Evolutionary conservation across 352 stramenopile species (phyloP).

Genomic region (Pythium grandisporangium): DNA sequence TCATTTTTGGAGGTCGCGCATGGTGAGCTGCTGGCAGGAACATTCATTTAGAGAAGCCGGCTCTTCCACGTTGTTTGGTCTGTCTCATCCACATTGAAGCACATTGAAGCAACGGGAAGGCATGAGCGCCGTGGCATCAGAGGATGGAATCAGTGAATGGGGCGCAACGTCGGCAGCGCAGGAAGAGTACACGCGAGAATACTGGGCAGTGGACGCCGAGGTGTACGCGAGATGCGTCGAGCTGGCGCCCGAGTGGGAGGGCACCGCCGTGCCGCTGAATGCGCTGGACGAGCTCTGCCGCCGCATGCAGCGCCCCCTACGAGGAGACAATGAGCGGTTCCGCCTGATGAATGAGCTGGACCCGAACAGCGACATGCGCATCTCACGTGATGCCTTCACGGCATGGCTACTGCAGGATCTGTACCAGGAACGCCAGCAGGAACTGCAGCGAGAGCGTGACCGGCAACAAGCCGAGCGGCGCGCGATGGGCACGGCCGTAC

Average conservation of each 20-base stretch:
- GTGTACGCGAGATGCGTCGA: conserved; percentile 21
- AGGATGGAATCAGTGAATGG: no score
- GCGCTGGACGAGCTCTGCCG: conserved; percentile 42
- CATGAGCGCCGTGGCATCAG: no score
- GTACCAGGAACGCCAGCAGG: conserved; percentile 14
- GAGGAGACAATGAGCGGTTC: conserved; percentile 30
- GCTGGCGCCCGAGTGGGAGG: conserved; percentile 20
- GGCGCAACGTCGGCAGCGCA: no score
- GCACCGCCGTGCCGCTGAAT: conserved; percentile 21
- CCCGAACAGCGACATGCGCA: conserved; percentile 44
- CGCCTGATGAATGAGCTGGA: conserved; percentile 46
- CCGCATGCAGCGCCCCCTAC: conserved; percentile 23
- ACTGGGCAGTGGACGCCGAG: conserved; percentile 42
- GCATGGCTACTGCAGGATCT: conserved; percentile 38
- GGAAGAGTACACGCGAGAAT: conserved; percentile 23
- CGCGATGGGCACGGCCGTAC: conserved; percentile 3
- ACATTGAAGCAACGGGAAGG: no score
- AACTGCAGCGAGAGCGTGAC: conserved; percentile 4
- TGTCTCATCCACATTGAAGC: no score
- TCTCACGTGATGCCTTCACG: conserved; percentile 40
- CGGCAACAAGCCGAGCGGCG: no score
- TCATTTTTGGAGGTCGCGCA: no score
- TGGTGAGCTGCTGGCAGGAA: no score
- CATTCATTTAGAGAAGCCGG: no score
- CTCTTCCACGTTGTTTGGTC: no score